phyloP scores from a whole-genome alignment of 441 rosid species.

The Populus hybrid region DNA sequence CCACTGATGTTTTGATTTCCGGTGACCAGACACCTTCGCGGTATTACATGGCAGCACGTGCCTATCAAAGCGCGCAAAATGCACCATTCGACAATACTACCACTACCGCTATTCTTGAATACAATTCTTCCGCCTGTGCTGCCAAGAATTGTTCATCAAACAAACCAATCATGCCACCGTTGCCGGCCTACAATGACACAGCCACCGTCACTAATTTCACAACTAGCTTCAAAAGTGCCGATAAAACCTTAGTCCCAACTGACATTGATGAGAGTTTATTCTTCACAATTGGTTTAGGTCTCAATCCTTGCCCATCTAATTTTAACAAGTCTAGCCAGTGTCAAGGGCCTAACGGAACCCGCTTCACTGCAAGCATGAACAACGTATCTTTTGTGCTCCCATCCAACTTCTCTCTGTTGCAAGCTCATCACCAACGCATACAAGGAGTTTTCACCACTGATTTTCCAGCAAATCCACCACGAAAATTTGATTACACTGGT shows the following conservation, averaged over 20 bases:
- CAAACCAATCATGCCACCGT: conserved; percentile 45
- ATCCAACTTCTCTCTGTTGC: conserved; percentile 55
- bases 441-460: conserved; percentile 1
- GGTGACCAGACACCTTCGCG: conserved; percentile 62
- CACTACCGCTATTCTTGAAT: conserved; percentile 74
- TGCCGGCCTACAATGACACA: conserved; percentile 75
- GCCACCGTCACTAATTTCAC: conserved; percentile 59
- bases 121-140: conserved; percentile 60
- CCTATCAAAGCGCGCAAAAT: conserved; percentile 70
- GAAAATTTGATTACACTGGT: too few species aligned
- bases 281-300: conserved; percentile 72
- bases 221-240: conserved; percentile 43
- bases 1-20: conserved; percentile 67
- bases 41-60: conserved; percentile 68
- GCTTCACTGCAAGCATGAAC: conserved; percentile 37
- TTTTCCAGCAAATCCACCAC: too few species aligned
- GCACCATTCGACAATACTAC: conserved; percentile 80
- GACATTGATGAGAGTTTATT: conserved; percentile 59
- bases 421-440: conserved; percentile 62
- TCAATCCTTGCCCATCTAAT: conserved; percentile 57
- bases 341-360: conserved; percentile 84
- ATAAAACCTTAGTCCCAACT: conserved; percentile 52
- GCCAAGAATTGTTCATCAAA: conserved; percentile 27
- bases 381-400: conserved; percentile 76
- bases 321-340: conserved; percentile 40